Evolutionary conservation across 352 stramenopile genomes (phyloP), one percentile per base, ranked within the genome.

Genomic region (Phytophthora citricola): DNA sequence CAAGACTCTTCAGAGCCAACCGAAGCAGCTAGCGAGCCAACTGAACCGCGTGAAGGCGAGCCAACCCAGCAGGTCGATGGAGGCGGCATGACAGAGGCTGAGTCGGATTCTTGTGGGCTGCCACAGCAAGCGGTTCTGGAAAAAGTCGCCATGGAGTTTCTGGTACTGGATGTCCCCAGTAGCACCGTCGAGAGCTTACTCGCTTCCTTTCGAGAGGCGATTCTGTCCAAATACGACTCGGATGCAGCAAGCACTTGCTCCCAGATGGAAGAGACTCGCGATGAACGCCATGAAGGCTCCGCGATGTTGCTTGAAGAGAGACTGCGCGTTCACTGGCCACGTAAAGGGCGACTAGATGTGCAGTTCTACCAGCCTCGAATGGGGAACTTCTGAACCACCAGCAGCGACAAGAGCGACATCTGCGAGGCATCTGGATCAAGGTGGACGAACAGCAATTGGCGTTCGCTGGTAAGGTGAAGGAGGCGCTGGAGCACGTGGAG

Each of bases 281-380:
- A 73, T 12, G 62, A 89, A 41, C 73, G 87, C 0, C 45, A 85
- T 10, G 61, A 75, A 5, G 67, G 64, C 3, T 76, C 64, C 5
- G 73, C 75, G 5, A 53, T 79, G 22, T 43, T 91, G 7, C 76
- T 98, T 0, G 91, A 98, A 57, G 91, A 98, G 66, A 74, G 81
- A 24, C 66, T 98, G 22, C 80, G 92, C 4, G 83, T 90, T 75
- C 92, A 98, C 64, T 98, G 92, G 91, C 92, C 92, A 3, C 81
- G 89, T 11, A 92, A 81, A 55, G 88, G 89, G 4, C 76, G 87
- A 22, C 67, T 92, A 20, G 87, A 97, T 50, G 91, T 98, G 24
- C 88, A 96, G 48, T 88, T 89, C 41, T 89, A 89, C 51, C 83
- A 97, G 47, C 91, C 92, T 27, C 85, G 92, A 20, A 83, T 95